Evolutionary conservation across 352 stramenopile genomes (phyloP).

Genomic region (Phytopythium boreale): DNA sequence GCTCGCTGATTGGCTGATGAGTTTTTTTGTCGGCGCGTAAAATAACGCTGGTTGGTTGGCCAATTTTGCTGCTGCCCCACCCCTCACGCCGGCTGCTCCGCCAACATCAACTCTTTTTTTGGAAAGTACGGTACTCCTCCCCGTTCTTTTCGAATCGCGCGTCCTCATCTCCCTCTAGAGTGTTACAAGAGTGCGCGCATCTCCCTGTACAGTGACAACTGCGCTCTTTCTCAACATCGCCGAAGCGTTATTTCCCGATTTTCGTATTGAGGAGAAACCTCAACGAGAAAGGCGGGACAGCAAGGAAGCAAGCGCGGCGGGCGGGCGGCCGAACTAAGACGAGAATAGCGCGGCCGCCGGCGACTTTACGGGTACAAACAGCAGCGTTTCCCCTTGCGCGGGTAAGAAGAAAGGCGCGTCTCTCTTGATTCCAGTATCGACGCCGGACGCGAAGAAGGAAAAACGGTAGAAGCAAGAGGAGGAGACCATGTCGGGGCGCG

Average conservation of each 20-base stretch:
- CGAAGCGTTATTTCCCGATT: not conserved
- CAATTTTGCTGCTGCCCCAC: not conserved
- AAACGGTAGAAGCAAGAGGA: not conserved
- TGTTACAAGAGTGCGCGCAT: not conserved
- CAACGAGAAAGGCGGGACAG: not conserved
- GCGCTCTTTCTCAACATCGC: not conserved
- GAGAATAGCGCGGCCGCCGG: too few species aligned
- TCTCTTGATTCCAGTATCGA: too few species aligned
- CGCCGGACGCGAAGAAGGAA: too few species aligned
- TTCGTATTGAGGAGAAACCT: not conserved
- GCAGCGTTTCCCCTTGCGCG: too few species aligned
- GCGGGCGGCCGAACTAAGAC: too few species aligned
- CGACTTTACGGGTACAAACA: too few species aligned
- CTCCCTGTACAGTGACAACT: not conserved
- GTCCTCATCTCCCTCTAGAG: not conserved
- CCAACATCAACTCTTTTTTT: not conserved
- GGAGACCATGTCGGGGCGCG: constrained; percentile 37
- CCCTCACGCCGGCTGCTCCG: too few species aligned
- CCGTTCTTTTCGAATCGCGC: not conserved
- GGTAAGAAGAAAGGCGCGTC: not conserved
- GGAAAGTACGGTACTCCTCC: not conserved
- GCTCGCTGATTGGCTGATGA: not conserved
- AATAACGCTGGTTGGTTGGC: not conserved
- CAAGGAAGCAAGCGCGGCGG: too few species aligned
- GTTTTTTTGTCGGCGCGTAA: too few species aligned